Percentiles rank a stretch among this genome's conserved stretches.
Evolutionary conservation across 2,329 filamentous ascomycete species (phyloP).

Genomic region (Akanthomyces muscarius): DNA sequence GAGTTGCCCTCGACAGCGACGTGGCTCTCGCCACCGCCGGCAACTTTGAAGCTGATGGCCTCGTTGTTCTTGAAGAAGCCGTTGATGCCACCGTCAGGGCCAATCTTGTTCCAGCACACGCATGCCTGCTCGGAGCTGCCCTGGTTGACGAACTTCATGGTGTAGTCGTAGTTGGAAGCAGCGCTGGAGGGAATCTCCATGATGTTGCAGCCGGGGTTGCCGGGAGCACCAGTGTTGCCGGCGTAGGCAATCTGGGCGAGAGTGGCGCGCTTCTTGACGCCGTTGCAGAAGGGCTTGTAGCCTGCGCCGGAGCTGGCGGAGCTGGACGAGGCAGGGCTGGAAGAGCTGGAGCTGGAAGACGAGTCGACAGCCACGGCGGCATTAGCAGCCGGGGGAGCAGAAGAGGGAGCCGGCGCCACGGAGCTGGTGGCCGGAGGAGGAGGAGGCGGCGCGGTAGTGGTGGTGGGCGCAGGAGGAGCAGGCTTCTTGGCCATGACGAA

Average conservation of each 20-base stretch:
- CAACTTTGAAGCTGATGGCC: constrained; percentile 40
- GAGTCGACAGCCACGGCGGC: background rate
- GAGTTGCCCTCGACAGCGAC: constrained; percentile 44
- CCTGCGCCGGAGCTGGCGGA: constrained; percentile 19
- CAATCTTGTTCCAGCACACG: constrained; percentile 51
- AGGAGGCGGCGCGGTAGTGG: constrained; percentile 17
- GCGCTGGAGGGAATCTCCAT: constrained; percentile 38
- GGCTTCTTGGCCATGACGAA: constrained; percentile 36
- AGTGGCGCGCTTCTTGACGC: constrained; percentile 43
- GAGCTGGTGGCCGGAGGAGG: constrained; percentile 12
- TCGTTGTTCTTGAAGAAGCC: constrained; percentile 45
- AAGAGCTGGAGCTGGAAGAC: constrained; percentile 9
- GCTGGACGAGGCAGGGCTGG: constrained; percentile 5
- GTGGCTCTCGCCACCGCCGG: constrained; percentile 33
- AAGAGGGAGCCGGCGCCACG: constrained; percentile 8
- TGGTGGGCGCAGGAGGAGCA: constrained; percentile 14
- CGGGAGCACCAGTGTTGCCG: constrained; percentile 41
- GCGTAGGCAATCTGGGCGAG: constrained; percentile 41
- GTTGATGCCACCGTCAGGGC: constrained; percentile 38
- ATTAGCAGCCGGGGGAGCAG: background rate
- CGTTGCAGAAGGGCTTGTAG: constrained; percentile 34
- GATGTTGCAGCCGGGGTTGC: constrained; percentile 48
- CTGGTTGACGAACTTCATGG: constrained; percentile 38
- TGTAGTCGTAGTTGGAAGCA: constrained; percentile 42
- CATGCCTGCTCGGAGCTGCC: constrained; percentile 35